A percentile compares a stretch with the other conserved stretches of the same genome.
Conservation (phyloP, 2,329 filamentous ascomycete genomes). For the Trichoderma sp. region DNA sequence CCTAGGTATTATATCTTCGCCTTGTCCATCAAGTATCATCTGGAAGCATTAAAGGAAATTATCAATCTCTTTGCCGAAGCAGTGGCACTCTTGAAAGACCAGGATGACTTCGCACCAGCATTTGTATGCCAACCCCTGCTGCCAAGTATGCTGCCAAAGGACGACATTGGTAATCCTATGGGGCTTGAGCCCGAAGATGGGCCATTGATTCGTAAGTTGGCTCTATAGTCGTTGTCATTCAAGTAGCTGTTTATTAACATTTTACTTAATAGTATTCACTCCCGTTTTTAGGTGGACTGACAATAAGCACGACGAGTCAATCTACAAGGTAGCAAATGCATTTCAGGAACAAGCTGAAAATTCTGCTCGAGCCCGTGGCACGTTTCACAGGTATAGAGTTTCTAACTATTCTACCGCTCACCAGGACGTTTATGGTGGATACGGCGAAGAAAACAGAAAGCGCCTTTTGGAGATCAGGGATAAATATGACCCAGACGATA, state of each 20-base stretch:
- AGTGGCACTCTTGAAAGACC: not conserved
- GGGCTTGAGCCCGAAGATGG: not conserved
- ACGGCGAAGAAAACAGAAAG: not conserved
- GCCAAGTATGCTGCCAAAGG: not conserved
- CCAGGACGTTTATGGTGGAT: slow-evolving; percentile 5
- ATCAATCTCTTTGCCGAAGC: not conserved
- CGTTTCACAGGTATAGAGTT: not conserved
- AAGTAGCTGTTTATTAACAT: not conserved
- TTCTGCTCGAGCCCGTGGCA: not conserved
- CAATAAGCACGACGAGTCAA: not conserved
- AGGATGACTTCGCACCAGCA: not conserved
- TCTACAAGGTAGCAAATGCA: not conserved
- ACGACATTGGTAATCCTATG: not conserved
- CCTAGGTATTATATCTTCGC: not conserved
- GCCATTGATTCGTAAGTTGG: not conserved
- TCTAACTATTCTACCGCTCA: not conserved
- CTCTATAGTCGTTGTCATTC: not conserved
- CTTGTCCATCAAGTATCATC: not conserved
- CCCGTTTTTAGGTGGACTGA: slow-evolving; percentile 8
- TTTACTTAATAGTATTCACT: not conserved
- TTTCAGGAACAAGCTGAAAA: not conserved
- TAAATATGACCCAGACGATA: not conserved
- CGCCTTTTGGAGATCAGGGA: slow-evolving; percentile 1
- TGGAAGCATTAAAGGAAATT: not conserved
- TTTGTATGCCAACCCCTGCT: slow-evolving; percentile 3